These are phyloP conservation scores for Curvularia spicifera DNA, from an alignment of 2,329 filamentous ascomycete species.

Conservation along the genomic window DNA sequence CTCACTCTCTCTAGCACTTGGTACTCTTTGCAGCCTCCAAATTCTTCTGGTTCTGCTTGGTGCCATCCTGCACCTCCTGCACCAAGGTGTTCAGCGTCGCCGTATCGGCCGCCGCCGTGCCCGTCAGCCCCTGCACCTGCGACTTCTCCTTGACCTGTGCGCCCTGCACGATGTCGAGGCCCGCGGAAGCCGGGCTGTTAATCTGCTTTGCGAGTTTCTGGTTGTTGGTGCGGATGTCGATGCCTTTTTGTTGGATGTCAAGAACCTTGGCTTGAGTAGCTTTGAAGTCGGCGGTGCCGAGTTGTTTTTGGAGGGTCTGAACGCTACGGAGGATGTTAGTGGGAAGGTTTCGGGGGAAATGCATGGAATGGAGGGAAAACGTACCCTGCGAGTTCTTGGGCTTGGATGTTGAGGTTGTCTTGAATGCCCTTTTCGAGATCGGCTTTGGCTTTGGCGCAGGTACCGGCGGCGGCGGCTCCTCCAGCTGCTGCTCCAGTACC, in stretches of 20 bases:
- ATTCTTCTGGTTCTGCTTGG: constrained; percentile 29
- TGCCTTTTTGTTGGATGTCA: constrained; percentile 24
- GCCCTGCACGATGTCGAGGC: constrained; percentile 23
- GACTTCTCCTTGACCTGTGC: constrained; percentile 26
- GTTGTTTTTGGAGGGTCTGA: constrained; percentile 12
- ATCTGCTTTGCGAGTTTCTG: constrained; percentile 29
- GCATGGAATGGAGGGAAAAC: not conserved
- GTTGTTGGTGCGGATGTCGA: constrained; percentile 28
- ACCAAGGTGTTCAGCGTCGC: constrained; percentile 22
- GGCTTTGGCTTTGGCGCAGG: not conserved
- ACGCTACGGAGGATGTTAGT: constrained; percentile 12
- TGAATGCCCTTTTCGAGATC: constrained; percentile 27
- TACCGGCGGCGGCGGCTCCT: not conserved
- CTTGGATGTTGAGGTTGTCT: constrained; percentile 30
- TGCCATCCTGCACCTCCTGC: constrained; percentile 23
- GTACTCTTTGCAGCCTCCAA: constrained; percentile 11
- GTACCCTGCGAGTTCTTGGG: constrained; percentile 29
- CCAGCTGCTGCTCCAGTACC: not conserved
- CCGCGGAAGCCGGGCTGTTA: constrained; percentile 22
- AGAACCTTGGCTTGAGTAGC: constrained; percentile 7
- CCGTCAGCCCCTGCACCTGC: constrained; percentile 20
- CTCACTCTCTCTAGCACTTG: not conserved
- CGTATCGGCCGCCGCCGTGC: constrained; percentile 6
- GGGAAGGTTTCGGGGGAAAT: too few species aligned
- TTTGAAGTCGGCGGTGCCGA: constrained; percentile 2